Conservation (phyloP, 1,284 basidiomycete species). For the Ustilago tritici region DNA sequence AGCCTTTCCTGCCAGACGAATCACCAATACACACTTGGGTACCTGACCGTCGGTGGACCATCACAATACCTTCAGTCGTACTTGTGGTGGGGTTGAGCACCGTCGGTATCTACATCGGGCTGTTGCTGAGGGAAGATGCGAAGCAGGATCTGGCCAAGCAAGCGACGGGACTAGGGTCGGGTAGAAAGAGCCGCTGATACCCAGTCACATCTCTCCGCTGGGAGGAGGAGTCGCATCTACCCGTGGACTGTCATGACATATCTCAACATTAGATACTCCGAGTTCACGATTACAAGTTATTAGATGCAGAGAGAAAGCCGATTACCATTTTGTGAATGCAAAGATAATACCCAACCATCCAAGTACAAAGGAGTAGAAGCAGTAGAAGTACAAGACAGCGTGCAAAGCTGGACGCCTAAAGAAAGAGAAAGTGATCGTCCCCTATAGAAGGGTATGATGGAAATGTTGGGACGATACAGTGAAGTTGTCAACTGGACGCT, state of each 20-base stretch:
- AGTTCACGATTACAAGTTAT: no score
- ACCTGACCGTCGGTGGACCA: constrained; percentile 35
- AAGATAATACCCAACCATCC: constrained; percentile 32
- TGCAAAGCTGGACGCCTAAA: background rate
- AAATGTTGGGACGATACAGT: background rate
- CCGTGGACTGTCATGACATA: background rate
- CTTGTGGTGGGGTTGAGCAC: constrained; percentile 30
- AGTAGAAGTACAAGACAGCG: constrained; percentile 23
- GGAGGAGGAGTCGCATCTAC: no score
- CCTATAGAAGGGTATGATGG: constrained; percentile 21
- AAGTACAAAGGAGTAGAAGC: constrained; percentile 24
- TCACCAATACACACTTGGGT: constrained; percentile 20
- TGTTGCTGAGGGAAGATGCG: constrained; percentile 29
- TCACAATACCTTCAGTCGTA: constrained; percentile 33
- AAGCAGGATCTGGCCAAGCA: constrained; percentile 9
- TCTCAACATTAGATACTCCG: no score
- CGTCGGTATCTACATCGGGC: constrained; percentile 31
- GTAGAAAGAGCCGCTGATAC: background rate
- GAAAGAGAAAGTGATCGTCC: constrained; percentile 14
- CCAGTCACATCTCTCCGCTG: no score
- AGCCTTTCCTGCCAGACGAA: constrained; percentile 47
- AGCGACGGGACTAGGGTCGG: background rate
- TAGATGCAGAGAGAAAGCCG: constrained; percentile 8
- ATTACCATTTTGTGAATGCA: constrained; percentile 18
- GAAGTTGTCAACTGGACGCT: background rate